These are phyloP conservation scores for Rhodotorula babjevae DNA, from an alignment of 768 basidiomycete species.

Conservation along the genomic window DNA sequence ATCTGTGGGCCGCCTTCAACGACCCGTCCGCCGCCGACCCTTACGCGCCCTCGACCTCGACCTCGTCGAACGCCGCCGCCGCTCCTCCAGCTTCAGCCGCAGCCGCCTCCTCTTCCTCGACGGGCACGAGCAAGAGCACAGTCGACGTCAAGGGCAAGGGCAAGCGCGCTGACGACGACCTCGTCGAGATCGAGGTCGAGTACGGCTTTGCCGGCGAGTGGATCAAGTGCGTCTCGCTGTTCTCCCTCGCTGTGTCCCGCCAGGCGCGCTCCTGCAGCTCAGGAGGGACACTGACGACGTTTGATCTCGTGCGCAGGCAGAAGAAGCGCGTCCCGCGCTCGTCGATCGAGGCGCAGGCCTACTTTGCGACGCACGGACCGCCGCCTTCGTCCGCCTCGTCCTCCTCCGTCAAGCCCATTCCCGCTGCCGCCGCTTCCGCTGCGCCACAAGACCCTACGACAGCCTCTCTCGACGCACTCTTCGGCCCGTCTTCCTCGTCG, in stretches of 20 bases:
- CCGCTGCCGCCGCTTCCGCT: constrained; percentile 1
- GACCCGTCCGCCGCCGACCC: constrained; percentile 4
- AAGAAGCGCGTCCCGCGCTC: constrained; percentile 67
- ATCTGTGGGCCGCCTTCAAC: constrained; percentile 41
- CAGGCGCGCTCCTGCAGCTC: not conserved
- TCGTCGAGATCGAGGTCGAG: constrained; percentile 64
- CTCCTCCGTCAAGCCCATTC: not conserved
- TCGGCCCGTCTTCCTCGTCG: constrained; percentile 23
- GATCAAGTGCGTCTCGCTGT: constrained; percentile 55
- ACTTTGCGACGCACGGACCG: constrained; percentile 51
- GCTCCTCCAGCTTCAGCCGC: not conserved
- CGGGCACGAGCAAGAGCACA: too few species aligned
- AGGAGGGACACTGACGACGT: constrained; percentile 10
- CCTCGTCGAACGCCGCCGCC: not conserved
- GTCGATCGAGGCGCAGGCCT: constrained; percentile 69
- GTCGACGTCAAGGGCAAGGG: constrained; percentile 4
- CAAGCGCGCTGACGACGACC: constrained; percentile 38
- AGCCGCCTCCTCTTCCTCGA: not conserved
- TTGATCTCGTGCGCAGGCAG: constrained; percentile 54
- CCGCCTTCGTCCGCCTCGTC: too few species aligned
- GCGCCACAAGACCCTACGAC: not conserved
- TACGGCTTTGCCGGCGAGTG: constrained; percentile 74
- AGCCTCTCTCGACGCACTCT: constrained; percentile 21
- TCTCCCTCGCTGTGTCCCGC: not conserved
- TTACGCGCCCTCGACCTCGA: constrained; percentile 3